phyloP scores from a whole-genome alignment of 2,329 filamentous ascomycete species.

The Geosmithia putterillii region DNA sequence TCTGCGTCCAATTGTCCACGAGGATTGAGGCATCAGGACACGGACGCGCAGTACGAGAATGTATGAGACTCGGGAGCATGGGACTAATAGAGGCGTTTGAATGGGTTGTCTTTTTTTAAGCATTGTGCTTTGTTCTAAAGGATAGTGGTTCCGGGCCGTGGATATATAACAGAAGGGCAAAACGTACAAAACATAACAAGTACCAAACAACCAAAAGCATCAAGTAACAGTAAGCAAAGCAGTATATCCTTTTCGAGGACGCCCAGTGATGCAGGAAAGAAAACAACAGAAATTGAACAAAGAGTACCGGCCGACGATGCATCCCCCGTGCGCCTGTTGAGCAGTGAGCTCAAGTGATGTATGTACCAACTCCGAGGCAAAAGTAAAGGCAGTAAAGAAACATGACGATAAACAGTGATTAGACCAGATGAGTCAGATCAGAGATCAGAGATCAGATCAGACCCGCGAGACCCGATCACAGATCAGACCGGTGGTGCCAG shows the following conservation, averaged over 20 bases:
- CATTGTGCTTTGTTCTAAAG: background rate
- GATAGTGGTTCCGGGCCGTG: background rate
- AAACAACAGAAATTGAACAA: background rate
- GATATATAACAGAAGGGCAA: background rate
- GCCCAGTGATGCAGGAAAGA: background rate
- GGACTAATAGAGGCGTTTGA: background rate
- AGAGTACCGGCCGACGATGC: background rate
- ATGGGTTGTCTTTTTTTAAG: background rate
- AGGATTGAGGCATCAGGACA: too few relatives aligned
- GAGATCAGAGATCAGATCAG: too few relatives aligned
- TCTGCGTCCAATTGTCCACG: too few relatives aligned
- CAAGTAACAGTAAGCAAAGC: background rate
- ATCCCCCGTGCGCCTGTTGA: too few relatives aligned
- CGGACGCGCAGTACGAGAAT: background rate
- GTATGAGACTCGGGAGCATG: too few relatives aligned
- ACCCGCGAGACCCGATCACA: background rate
- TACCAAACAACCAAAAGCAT: background rate
- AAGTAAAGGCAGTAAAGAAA: background rate
- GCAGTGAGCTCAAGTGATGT: background rate
- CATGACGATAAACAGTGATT: too few relatives aligned
- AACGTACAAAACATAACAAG: background rate
- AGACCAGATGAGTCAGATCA: too few relatives aligned
- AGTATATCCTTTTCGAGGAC: background rate
- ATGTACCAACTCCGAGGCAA: background rate
- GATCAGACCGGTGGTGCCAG: background rate